Conservation (phyloP, 2,329 filamentous ascomycete genomes). For the Claviceps sp. region DNA sequence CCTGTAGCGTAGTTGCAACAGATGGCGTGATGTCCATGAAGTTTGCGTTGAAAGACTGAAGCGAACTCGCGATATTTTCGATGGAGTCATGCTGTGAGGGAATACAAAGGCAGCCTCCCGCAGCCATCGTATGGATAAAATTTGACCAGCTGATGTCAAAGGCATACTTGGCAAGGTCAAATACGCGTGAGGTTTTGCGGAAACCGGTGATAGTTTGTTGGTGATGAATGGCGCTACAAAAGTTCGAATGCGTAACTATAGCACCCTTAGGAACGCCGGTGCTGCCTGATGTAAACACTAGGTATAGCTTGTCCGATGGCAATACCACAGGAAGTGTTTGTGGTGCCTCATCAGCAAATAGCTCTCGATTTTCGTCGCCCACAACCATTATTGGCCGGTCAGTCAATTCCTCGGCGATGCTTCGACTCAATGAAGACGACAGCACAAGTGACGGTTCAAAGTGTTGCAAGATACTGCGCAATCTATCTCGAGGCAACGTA, state of each 20-base stretch:
- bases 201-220: slow-evolving; percentile 5
- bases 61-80: background rate
- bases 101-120: slow-evolving; percentile 35
- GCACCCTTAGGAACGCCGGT: slow-evolving; percentile 11
- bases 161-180: slow-evolving; percentile 33
- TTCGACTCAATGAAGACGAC: background rate
- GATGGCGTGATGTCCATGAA: slow-evolving; percentile 4
- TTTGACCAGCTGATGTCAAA: slow-evolving; percentile 37
- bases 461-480: slow-evolving; percentile 7
- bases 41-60: background rate
- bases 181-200: slow-evolving; percentile 15
- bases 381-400: background rate
- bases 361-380: background rate
- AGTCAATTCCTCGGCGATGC: background rate
- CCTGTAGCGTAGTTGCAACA: background rate
- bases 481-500: slow-evolving; percentile 9
- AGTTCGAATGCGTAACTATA: slow-evolving; percentile 8
- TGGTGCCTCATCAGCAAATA: background rate
- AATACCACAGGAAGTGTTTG: background rate
- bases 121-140: slow-evolving; percentile 33
- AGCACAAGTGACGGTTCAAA: background rate
- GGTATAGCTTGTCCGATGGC: slow-evolving; percentile 1
- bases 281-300: slow-evolving; percentile 8
- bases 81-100: slow-evolving; percentile 17
- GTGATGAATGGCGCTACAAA: slow-evolving; percentile 6